Evolutionary conservation across 331 rosid species (phyloP).

Genomic region (Phaseolus coccineus): DNA sequence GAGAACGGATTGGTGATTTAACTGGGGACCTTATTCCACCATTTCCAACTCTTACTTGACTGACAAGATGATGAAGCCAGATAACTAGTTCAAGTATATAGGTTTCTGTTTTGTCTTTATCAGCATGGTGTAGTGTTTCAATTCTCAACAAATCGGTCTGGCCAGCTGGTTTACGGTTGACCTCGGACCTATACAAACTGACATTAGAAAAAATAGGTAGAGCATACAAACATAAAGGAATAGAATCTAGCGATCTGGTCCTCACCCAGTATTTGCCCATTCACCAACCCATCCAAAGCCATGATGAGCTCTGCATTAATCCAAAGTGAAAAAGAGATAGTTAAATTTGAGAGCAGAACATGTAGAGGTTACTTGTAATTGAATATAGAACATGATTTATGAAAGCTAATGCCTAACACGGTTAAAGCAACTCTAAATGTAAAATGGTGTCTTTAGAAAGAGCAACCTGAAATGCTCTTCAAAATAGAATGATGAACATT

Average conservation of each 20-base stretch:
- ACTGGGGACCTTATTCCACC: conserved; percentile 91
- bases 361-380: conserved; percentile 3
- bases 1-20: conserved; percentile 85
- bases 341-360: conserved; percentile 38
- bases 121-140: conserved; percentile 94
- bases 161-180: conserved; percentile 72
- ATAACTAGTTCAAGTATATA: conserved; percentile 89
- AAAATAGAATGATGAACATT: conserved; percentile 1
- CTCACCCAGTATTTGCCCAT: conserved; percentile 99
- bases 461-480: conserved; percentile 16
- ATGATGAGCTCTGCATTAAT: conserved; percentile 89
- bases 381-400: conserved; percentile 10
- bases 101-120: conserved; percentile 79
- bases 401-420: neutral
- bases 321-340: conserved; percentile 39
- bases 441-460: conserved; percentile 19
- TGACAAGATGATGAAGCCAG: conserved; percentile 93
- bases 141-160: conserved; percentile 82
- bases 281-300: conserved; percentile 99
- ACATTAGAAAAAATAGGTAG: conserved; percentile 27
- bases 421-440: conserved; percentile 19
- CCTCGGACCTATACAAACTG: conserved; percentile 71
- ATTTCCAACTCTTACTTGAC: conserved; percentile 76
- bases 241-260: conserved; percentile 29
- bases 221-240: conserved; percentile 33